phyloP scores from a whole-genome alignment of 805 yeast genomes.

The Wickerhamomyces tratensis region DNA sequence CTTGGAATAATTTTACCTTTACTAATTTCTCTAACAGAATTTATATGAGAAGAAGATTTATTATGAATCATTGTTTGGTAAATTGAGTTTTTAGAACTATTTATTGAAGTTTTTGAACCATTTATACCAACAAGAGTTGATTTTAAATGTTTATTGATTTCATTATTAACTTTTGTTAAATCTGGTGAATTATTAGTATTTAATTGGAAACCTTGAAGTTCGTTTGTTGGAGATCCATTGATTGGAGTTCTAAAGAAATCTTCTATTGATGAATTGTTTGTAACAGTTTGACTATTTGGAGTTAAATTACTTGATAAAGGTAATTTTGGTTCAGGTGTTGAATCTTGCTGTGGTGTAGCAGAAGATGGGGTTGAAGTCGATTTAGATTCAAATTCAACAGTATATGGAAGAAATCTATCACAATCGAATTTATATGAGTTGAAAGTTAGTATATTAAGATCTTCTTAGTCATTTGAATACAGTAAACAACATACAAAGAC shows the following conservation, averaged over 20 bases:
- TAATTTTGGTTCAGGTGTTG: conserved; percentile 7
- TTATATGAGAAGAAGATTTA: not conserved
- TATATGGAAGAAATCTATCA: conserved; percentile 55
- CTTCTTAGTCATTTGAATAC: too few relatives aligned
- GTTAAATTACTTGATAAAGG: conserved; percentile 5
- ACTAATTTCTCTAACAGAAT: not conserved
- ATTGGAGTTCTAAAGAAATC: conserved; percentile 10
- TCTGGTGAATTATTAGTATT: not conserved
- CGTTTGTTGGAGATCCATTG: not conserved
- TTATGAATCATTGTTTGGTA: not conserved
- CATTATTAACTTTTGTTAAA: not conserved
- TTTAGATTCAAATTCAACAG: conserved; percentile 44
- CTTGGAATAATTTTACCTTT: conserved; percentile 3
- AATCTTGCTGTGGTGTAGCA: not conserved
- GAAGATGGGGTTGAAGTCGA: not conserved
- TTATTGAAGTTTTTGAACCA: not conserved
- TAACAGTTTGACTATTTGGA: conserved; percentile 1
- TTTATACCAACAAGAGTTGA: not conserved
- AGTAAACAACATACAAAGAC: conserved; percentile 41
- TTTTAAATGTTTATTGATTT: not conserved
- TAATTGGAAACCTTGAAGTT: not conserved
- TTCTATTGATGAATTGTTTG: conserved; percentile 14
- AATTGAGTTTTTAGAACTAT: not conserved
- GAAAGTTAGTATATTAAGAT: too few relatives aligned
- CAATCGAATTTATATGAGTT: too few relatives aligned